phyloP scores from a whole-genome alignment of 495 filamentous ascomycete genomes.

The Penicillium bialowiezense region DNA sequence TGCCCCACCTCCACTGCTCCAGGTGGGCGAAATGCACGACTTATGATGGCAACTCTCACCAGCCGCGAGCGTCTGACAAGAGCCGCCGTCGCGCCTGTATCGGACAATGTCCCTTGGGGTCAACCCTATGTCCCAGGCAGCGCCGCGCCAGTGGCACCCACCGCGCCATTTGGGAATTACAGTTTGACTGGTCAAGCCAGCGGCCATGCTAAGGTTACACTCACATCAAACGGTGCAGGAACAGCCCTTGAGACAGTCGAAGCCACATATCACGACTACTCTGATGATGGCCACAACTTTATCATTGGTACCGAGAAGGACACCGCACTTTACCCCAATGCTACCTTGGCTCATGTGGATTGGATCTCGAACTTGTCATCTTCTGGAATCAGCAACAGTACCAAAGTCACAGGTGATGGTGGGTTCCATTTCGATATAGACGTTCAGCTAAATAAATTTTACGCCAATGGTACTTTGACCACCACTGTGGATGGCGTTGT shows the following conservation, averaged over 20 bases:
- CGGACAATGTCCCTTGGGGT: neutral
- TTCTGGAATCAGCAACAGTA: slow-evolving; percentile 6
- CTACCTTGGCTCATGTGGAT: slow-evolving; percentile 7
- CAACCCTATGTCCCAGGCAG: no score
- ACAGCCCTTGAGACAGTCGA: slow-evolving; percentile 10
- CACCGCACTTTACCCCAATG: neutral
- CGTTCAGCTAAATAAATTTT: slow-evolving; percentile 17
- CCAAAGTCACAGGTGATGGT: slow-evolving; percentile 18
- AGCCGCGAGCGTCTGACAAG: slow-evolving; percentile 3
- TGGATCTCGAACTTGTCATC: slow-evolving; percentile 19
- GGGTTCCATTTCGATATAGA: slow-evolving; percentile 23
- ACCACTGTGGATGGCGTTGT: slow-evolving; percentile 18
- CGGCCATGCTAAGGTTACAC: slow-evolving; percentile 9
- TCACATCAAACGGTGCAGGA: neutral
- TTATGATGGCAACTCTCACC: slow-evolving; percentile 16
- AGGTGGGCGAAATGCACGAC: slow-evolving; percentile 14
- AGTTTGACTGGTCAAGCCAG: slow-evolving; percentile 8
- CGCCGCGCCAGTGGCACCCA: neutral
- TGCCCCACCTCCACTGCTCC: slow-evolving; percentile 16
- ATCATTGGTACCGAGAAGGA: slow-evolving; percentile 17
- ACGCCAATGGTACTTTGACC: slow-evolving; percentile 24
- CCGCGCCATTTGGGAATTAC: slow-evolving; percentile 6
- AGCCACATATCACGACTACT: slow-evolving; percentile 18
- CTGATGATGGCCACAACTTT: slow-evolving; percentile 17
- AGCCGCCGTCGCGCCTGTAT: neutral